These are phyloP conservation scores for Lactarius psammicola DNA, from an alignment of 768 basidiomycete genomes.

Conservation along the genomic window DNA sequence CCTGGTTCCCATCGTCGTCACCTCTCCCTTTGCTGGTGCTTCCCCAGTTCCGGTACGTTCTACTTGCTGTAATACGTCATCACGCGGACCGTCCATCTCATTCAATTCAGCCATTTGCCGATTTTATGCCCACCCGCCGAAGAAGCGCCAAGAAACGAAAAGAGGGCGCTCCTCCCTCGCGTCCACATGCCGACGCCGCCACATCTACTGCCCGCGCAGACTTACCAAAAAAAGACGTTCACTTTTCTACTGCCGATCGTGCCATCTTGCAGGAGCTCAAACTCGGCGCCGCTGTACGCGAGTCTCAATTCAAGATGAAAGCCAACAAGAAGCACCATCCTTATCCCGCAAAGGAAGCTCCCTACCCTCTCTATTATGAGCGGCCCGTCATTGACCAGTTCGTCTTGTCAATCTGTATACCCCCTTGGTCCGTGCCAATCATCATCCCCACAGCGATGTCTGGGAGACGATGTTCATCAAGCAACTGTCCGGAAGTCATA, in stretches of 20 bases:
- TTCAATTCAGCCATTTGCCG: conserved; percentile 22
- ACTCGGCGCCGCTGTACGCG: conserved; percentile 50
- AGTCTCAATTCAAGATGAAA: conserved; percentile 55
- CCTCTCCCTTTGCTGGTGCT: conserved; percentile 14
- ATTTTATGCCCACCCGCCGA: conserved; percentile 24
- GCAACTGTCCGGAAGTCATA: conserved; percentile 55
- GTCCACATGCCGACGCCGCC: neutral
- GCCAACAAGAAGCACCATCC: conserved; percentile 55
- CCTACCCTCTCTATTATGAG: conserved; percentile 68
- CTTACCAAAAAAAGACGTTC: conserved; percentile 25
- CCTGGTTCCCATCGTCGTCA: conserved; percentile 3
- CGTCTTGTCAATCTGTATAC: conserved; percentile 35
- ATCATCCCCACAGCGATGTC: conserved; percentile 48
- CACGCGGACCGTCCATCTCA: neutral
- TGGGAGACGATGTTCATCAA: conserved; percentile 62
- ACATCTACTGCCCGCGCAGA: neutral
- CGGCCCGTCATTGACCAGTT: conserved; percentile 63
- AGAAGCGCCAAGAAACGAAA: conserved; percentile 26
- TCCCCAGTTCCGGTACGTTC: conserved; percentile 21
- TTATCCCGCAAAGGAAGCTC: conserved; percentile 49
- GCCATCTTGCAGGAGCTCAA: conserved; percentile 58
- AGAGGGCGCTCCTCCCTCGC: conserved; percentile 4
- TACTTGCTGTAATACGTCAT: neutral
- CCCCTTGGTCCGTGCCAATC: conserved; percentile 4
- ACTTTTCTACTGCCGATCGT: conserved; percentile 62